These are phyloP conservation scores for Lachancea cidri DNA, from an alignment of 805 yeast genomes.

Conservation along the genomic window DNA sequence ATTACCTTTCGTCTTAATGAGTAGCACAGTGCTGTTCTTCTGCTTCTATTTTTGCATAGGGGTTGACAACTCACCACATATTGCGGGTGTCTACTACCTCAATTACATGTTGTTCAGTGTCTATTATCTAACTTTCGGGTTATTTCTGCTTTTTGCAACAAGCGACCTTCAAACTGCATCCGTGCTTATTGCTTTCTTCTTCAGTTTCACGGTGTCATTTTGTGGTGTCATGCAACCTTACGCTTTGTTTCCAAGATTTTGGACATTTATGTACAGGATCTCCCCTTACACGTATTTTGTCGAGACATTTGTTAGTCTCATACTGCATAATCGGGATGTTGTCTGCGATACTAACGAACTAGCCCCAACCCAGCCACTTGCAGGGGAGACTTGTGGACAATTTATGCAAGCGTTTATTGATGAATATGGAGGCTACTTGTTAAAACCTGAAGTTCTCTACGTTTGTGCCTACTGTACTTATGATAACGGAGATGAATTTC, in stretches of 20 bases:
- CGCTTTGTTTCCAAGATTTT: slow-evolving; percentile 60
- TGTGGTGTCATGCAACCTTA: slow-evolving; percentile 37
- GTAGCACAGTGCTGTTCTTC: slow-evolving; percentile 48
- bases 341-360: slow-evolving; percentile 45
- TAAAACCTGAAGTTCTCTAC: slow-evolving; percentile 41
- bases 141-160: slow-evolving; percentile 49
- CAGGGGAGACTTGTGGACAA: slow-evolving; percentile 56
- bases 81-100: slow-evolving; percentile 48
- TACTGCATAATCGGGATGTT: slow-evolving; percentile 49
- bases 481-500: slow-evolving; percentile 37
- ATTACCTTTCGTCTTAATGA: slow-evolving; percentile 50
- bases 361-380: slow-evolving; percentile 46
- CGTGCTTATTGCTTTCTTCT: slow-evolving; percentile 45
- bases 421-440: slow-evolving; percentile 48
- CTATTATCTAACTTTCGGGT: slow-evolving; percentile 42
- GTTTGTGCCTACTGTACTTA: slow-evolving; percentile 40
- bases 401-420: slow-evolving; percentile 43
- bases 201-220: slow-evolving; percentile 33
- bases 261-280: slow-evolving; percentile 65
- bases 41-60: slow-evolving; percentile 49
- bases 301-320: slow-evolving; percentile 42
- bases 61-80: slow-evolving; percentile 37
- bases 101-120: slow-evolving; percentile 39
- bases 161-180: slow-evolving; percentile 71
- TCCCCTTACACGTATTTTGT: slow-evolving; percentile 61